phyloP scores from a whole-genome alignment of 352 stramenopile genomes.

The Phytophthora kernoviae region DNA sequence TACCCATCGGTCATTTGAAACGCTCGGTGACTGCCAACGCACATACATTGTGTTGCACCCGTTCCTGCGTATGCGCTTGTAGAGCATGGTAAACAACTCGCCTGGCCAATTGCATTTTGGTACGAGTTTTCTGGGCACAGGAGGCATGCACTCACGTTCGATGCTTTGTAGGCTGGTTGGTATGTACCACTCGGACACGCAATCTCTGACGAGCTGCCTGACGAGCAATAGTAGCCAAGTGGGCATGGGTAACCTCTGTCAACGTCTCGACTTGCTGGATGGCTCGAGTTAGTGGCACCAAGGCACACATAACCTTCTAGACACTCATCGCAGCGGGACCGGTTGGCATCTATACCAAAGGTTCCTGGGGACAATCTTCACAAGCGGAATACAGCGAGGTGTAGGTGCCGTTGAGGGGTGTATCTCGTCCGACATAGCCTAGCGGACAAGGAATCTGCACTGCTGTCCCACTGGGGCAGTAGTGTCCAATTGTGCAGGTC shows the following conservation, averaged over 20 bases:
- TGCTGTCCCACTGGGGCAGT: slow-evolving; percentile 65
- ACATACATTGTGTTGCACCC: slow-evolving; percentile 78
- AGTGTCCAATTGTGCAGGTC: slow-evolving; percentile 62
- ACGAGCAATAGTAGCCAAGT: slow-evolving; percentile 75
- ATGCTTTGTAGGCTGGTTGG: slow-evolving; percentile 50
- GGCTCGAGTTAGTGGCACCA: slow-evolving; percentile 61
- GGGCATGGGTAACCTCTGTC: slow-evolving; percentile 90
- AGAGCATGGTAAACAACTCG: slow-evolving; percentile 87
- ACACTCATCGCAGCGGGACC: slow-evolving; percentile 72
- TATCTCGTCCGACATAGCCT: slow-evolving; percentile 67
- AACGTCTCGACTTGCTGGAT: slow-evolving; percentile 48
- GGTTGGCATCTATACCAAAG: slow-evolving; percentile 81
- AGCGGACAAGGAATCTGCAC: slow-evolving; percentile 76
- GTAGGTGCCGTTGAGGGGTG: slow-evolving; percentile 54
- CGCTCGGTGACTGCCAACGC: slow-evolving; percentile 84
- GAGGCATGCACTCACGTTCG: slow-evolving; percentile 63
- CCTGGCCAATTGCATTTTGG: slow-evolving; percentile 65
- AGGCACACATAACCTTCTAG: slow-evolving; percentile 88
- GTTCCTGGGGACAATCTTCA: slow-evolving; percentile 78
- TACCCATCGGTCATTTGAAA: slow-evolving; percentile 92
- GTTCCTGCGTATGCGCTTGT: slow-evolving; percentile 67
- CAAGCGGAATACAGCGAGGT: slow-evolving; percentile 63
- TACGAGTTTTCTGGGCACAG: slow-evolving; percentile 81
- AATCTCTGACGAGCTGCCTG: slow-evolving; percentile 51
- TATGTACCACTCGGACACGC: slow-evolving; percentile 83